phyloP scores from a whole-genome alignment of 495 filamentous ascomycete species.

The Penicillium lividum region DNA sequence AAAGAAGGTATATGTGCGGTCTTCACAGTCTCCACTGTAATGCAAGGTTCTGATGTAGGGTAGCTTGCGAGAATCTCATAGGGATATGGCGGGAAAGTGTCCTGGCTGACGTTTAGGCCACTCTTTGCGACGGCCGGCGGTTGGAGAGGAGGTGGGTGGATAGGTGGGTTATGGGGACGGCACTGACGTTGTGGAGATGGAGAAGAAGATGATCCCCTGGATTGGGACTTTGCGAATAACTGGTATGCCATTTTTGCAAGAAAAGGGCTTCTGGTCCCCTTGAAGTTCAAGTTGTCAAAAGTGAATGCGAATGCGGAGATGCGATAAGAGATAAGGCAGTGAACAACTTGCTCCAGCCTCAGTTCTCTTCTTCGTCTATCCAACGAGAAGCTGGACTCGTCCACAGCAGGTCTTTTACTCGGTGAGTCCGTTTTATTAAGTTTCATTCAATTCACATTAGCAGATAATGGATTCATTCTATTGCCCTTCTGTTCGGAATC shows the following conservation, averaged over 20 bases:
- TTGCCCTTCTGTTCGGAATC: neutral
- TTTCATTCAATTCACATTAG: neutral
- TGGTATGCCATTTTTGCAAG: slow-evolving; percentile 40
- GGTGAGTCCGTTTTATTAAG: slow-evolving; percentile 12
- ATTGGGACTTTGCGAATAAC: slow-evolving; percentile 39
- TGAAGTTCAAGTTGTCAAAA: slow-evolving; percentile 2
- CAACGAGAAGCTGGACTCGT: slow-evolving; percentile 7
- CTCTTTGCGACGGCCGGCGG: slow-evolving; percentile 26
- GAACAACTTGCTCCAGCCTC: slow-evolving; percentile 28
- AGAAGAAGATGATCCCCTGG: slow-evolving; percentile 30
- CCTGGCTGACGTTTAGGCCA: slow-evolving; percentile 27
- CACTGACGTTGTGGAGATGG: slow-evolving; percentile 22
- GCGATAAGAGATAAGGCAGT: slow-evolving; percentile 40
- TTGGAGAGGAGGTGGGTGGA: slow-evolving; percentile 34
- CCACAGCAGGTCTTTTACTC: slow-evolving; percentile 16
- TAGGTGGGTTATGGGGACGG: slow-evolving; percentile 28
- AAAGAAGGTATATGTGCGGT: slow-evolving; percentile 69
- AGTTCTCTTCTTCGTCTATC: slow-evolving; percentile 9
- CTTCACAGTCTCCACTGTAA: slow-evolving; percentile 59
- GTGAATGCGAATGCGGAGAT: slow-evolving; percentile 39
- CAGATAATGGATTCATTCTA: neutral
- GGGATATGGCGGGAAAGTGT: slow-evolving; percentile 38
- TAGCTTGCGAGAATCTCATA: slow-evolving; percentile 31
- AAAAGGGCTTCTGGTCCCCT: neutral
- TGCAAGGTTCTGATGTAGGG: slow-evolving; percentile 41